phyloP scores from a whole-genome alignment of 805 yeast species.

The Candida morakotiae region DNA sequence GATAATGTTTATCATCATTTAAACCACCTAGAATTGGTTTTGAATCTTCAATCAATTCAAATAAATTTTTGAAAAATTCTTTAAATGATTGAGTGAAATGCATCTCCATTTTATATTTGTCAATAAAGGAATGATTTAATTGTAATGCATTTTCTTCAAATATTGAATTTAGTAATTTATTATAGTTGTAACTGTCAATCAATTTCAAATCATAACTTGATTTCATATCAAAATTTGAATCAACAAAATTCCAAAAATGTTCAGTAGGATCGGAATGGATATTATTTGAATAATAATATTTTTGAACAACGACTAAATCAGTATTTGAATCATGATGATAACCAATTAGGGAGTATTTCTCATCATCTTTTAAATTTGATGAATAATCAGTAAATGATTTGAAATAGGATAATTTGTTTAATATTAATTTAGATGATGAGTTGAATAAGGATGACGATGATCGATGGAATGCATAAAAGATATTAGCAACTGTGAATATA shows the following conservation, averaged over 20 bases:
- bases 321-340: slow-evolving; percentile 13
- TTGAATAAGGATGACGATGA: slow-evolving; percentile 1
- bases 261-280: slow-evolving; percentile 8
- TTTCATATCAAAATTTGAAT: slow-evolving; percentile 8
- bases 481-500: slow-evolving; percentile 5
- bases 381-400: slow-evolving; percentile 3
- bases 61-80: slow-evolving; percentile 17
- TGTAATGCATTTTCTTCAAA: slow-evolving; percentile 4
- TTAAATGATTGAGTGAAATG: slow-evolving; percentile 14
- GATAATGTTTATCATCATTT: slow-evolving; percentile 26
- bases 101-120: slow-evolving; percentile 10
- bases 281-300: slow-evolving; percentile 7
- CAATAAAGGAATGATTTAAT: slow-evolving; percentile 8
- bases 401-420: slow-evolving; percentile 5
- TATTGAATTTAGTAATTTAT: slow-evolving; percentile 6
- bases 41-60: slow-evolving; percentile 15
- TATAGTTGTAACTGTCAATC: slow-evolving; percentile 18
- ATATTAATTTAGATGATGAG: slow-evolving; percentile 1
- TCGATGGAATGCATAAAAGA: slow-evolving; percentile 2
- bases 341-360: slow-evolving; percentile 9
- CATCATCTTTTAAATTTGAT: slow-evolving; percentile 4
- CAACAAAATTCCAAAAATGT: slow-evolving; percentile 12
- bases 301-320: slow-evolving; percentile 13
- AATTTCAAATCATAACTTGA: slow-evolving; percentile 11
- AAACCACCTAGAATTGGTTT: slow-evolving; percentile 19